Conservation (phyloP, 2,329 filamentous ascomycete genomes). For the Colletotrichum spaethianum region DNA sequence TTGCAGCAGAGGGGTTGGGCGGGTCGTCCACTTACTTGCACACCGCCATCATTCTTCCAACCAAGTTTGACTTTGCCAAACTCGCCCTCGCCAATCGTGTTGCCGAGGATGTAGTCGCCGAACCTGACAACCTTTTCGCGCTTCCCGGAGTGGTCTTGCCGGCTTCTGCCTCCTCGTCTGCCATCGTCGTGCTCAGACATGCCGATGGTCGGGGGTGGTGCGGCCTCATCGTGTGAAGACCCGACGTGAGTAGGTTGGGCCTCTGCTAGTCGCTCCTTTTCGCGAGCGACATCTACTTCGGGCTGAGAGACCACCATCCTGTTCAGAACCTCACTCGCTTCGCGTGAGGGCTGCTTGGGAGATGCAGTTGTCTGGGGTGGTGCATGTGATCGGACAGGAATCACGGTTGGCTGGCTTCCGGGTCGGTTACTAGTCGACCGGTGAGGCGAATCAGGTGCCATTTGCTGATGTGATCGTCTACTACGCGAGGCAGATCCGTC, state of each 20-base stretch:
- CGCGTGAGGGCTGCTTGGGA: constrained; percentile 74
- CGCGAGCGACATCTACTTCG: constrained; percentile 79
- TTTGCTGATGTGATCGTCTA: constrained; percentile 55
- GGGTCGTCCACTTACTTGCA: constrained; percentile 57
- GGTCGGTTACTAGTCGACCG: constrained; percentile 55
- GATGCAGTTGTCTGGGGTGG: constrained; percentile 62
- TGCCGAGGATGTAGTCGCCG: constrained; percentile 94
- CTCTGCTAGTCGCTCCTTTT: constrained; percentile 78
- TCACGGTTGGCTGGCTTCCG: constrained; percentile 49
- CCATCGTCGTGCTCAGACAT: constrained; percentile 62
- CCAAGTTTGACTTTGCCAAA: constrained; percentile 96
- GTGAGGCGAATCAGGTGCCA: constrained; percentile 56
- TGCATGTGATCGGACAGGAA: constrained; percentile 61
- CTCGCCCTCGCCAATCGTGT: constrained; percentile 96
- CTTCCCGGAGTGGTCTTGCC: constrained; percentile 70
- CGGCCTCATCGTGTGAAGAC: constrained; percentile 59
- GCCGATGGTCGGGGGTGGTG: constrained; percentile 60
- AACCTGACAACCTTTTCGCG: constrained; percentile 84
- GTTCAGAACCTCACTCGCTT: constrained; percentile 85
- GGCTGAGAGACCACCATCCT: constrained; percentile 83
- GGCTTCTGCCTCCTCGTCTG: constrained; percentile 66
- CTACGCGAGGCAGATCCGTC: constrained; percentile 57
- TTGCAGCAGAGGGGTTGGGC: not conserved
- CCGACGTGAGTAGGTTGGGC: constrained; percentile 60
- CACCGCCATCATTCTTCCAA: constrained; percentile 41